A percentile compares a stretch with the other conserved stretches of the same genome.
phyloP scores from a whole-genome alignment of 768 basidiomycete genomes.

The Pleurotus giganteus region DNA sequence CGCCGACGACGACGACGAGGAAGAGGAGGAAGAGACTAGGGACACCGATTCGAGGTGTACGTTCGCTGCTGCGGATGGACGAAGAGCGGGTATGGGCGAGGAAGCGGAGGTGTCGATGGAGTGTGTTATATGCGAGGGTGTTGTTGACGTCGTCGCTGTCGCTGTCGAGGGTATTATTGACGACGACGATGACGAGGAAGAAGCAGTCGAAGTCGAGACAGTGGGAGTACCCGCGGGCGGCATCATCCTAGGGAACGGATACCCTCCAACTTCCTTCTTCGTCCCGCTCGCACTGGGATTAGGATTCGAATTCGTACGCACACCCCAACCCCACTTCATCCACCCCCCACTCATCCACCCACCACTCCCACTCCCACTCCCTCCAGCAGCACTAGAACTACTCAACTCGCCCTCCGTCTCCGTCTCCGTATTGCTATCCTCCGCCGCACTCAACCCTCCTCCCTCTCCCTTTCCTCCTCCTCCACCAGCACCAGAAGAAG shows the following conservation, averaged over 20 bases:
- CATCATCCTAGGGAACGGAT: slow-evolving; percentile 17
- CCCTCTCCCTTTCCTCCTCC: slow-evolving; percentile 49
- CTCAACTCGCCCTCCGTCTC: slow-evolving; percentile 39
- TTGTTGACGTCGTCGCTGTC: slow-evolving; percentile 18
- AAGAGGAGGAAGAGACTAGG: slow-evolving; percentile 14
- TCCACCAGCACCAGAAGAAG: not conserved
- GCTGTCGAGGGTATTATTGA: slow-evolving; percentile 11
- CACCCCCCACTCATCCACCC: not conserved
- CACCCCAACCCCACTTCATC: not conserved
- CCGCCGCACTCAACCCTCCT: slow-evolving; percentile 27
- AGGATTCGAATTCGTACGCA: not conserved
- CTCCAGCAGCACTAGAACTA: not conserved
- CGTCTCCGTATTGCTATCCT: slow-evolving; percentile 49
- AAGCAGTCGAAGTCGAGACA: slow-evolving; percentile 14
- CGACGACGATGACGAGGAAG: slow-evolving; percentile 4
- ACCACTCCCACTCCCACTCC: not conserved
- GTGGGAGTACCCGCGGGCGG: slow-evolving; percentile 20
- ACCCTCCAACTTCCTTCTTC: slow-evolving; percentile 7
- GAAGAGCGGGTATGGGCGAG: slow-evolving; percentile 25
- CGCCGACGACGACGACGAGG: slow-evolving; percentile 17
- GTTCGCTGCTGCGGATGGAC: slow-evolving; percentile 22
- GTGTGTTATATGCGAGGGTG: not conserved
- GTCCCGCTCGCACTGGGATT: too few relatives aligned
- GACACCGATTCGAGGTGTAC: slow-evolving; percentile 30
- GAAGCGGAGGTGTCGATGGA: slow-evolving; percentile 3